Evolutionary conservation across 768 basidiomycete genomes (phyloP).

Genomic region (Trichaptum fuscoviolaceum): DNA sequence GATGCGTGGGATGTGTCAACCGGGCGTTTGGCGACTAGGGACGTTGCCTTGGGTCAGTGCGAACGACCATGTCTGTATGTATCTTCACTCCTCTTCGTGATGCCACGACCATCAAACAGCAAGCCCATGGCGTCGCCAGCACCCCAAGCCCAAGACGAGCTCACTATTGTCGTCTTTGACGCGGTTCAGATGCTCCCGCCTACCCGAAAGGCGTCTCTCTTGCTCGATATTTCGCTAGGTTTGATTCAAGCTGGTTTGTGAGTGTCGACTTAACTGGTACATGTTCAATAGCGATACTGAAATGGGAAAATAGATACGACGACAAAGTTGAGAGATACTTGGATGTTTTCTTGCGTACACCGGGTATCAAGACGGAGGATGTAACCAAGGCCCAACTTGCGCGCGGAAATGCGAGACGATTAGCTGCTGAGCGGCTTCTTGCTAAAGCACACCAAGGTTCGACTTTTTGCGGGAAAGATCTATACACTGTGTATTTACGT

Average conservation of each 20-base stretch:
- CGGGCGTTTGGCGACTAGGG: neutral
- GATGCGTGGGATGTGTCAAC: neutral
- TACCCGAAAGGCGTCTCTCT: constrained; percentile 42
- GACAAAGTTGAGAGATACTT: constrained; percentile 59
- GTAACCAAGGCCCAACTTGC: constrained; percentile 51
- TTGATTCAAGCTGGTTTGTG: constrained; percentile 48
- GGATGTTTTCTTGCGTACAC: constrained; percentile 60
- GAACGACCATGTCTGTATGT: neutral
- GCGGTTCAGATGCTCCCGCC: constrained; percentile 42
- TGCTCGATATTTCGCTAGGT: constrained; percentile 44
- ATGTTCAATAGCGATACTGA: neutral
- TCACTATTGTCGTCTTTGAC: constrained; percentile 44
- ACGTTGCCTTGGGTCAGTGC: neutral
- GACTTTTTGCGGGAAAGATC: constrained; percentile 9
- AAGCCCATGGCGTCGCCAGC: constrained; percentile 3
- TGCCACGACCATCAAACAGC: constrained; percentile 2
- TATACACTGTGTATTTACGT: neutral
- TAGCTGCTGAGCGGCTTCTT: constrained; percentile 48
- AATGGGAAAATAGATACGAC: constrained; percentile 42
- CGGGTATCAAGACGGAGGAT: constrained; percentile 46
- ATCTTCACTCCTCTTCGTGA: constrained; percentile 1
- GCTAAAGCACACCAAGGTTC: constrained; percentile 56
- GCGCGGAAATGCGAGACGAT: constrained; percentile 53
- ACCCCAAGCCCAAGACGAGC: constrained; percentile 33
- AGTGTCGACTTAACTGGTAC: constrained; percentile 16